A percentile compares a stretch with the other conserved stretches of the same genome.
Conservation (phyloP, 2,329 filamentous ascomycete genomes). For the Diplodia scrobiculata region DNA sequence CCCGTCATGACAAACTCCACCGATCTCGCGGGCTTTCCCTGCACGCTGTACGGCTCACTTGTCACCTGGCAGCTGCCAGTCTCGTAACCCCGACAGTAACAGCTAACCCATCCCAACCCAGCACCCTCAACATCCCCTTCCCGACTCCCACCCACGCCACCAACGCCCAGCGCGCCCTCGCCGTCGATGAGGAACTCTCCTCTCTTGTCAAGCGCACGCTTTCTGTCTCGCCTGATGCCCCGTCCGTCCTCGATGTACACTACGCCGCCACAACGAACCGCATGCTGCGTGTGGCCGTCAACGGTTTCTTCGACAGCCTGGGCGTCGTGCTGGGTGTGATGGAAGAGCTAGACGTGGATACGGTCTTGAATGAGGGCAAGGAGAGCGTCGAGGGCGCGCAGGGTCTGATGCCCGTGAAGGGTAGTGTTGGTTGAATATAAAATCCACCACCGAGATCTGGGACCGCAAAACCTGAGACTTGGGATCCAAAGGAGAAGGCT, state of each 20-base stretch:
- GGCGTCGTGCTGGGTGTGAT: slow-evolving; percentile 84
- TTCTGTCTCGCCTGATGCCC: slow-evolving; percentile 49
- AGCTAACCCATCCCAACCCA: slow-evolving; percentile 41
- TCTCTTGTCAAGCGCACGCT: slow-evolving; percentile 76
- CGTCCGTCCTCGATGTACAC: slow-evolving; percentile 62
- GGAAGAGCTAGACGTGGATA: slow-evolving; percentile 85
- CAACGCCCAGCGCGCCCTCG: slow-evolving; percentile 72
- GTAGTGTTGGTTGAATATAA: slow-evolving; percentile 6
- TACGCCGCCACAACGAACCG: slow-evolving; percentile 91
- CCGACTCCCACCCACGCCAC: slow-evolving; percentile 76
- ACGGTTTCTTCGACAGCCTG: slow-evolving; percentile 92
- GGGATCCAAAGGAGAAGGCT: background rate
- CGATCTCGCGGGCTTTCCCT: slow-evolving; percentile 39
- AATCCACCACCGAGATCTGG: too few relatives aligned
- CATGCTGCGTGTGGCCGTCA: slow-evolving; percentile 94
- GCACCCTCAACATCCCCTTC: slow-evolving; percentile 76
- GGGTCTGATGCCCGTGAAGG: slow-evolving; percentile 18
- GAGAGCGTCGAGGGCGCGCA: slow-evolving; percentile 63
- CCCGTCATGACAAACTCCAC: slow-evolving; percentile 25
- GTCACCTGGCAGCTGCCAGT: background rate
- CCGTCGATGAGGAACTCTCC: slow-evolving; percentile 88
- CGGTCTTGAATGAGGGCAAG: slow-evolving; percentile 57
- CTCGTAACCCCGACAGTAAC: too few relatives aligned
- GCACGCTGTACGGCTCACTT: slow-evolving; percentile 41
- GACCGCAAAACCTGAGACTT: background rate